Evolutionary conservation across 306 rosid species (phyloP).

Genomic region (Malus asiatica): DNA sequence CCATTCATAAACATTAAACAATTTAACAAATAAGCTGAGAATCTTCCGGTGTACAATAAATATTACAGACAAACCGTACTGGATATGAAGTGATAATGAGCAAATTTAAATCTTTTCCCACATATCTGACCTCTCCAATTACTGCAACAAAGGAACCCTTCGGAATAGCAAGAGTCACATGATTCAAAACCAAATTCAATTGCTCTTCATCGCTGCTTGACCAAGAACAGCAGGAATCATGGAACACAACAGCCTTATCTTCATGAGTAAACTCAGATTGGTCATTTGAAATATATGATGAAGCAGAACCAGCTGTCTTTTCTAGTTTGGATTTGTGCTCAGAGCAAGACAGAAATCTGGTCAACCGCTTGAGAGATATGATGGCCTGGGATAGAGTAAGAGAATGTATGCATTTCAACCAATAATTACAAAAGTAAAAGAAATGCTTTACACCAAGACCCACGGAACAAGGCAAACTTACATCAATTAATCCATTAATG

Average conservation of each 20-base stretch:
- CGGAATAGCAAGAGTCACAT: constrained; percentile 50
- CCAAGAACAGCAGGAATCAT: constrained; percentile 76
- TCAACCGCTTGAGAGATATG: constrained; percentile 69
- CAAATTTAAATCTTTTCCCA: constrained; percentile 5
- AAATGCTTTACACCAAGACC: constrained; percentile 2
- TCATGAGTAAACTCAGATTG: constrained; percentile 33
- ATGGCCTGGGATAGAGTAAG: constrained; percentile 45
- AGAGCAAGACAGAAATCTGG: constrained; percentile 74
- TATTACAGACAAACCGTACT: not conserved
- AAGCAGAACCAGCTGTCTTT: constrained; percentile 29
- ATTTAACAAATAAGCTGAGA: not conserved
- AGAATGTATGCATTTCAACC: constrained; percentile 7
- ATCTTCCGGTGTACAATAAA: not conserved
- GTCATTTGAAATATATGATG: constrained; percentile 25
- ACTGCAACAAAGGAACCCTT: constrained; percentile 75
- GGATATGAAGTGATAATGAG: not conserved
- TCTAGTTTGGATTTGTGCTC: constrained; percentile 36
- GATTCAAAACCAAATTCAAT: constrained; percentile 47
- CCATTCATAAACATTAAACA: not conserved
- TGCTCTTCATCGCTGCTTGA: constrained; percentile 59
- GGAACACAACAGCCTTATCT: constrained; percentile 43
- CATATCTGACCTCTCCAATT: constrained; percentile 74
- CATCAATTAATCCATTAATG: constrained; percentile 94
- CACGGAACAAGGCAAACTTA: constrained; percentile 33
- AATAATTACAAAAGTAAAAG: not conserved